Evolutionary conservation across 805 yeast species (phyloP), one percentile per base, ranked within the genome.

Genomic region (Kazachstania africana): DNA sequence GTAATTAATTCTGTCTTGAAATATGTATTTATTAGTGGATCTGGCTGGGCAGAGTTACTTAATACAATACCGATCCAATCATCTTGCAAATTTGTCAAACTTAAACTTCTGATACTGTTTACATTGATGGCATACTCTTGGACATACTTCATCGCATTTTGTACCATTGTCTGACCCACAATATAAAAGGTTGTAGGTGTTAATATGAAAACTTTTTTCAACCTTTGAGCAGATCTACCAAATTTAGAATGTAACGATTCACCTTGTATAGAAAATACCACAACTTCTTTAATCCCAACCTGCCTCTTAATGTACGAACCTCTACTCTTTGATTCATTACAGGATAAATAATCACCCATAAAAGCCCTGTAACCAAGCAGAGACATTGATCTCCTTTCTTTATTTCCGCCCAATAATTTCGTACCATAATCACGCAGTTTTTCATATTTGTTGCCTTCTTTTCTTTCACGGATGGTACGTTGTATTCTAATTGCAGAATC

Each of bases 301-400:
- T 78, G 75, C 31, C 68, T 71, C 39, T 74, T 67, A 31, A 91
- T 61, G 48, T 78, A 84, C 19, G 76, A 72, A 33, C 98, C 98
- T 51, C 55, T 70, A 4, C 82, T 73, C 27, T 81, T 82, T 16
- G 68, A 53, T 42, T 77, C 81, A 57, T 84, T 87, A 48, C 94
- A 80, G 12, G 76, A 82, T 38, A 91, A 60, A 46, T 91, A 91
- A 55, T 91, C 98, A n/a, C 97, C 98, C 76, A 80, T 70, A 44
- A 71, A 93, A 5, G 88, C 78, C 45, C 98, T 71, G 32, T 77
- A 79, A 0, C 97, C 97, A 26, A 85, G 56, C 50, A 91, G 61
- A 17, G 94, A 81, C 69, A 85, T 70, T 31, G 91, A 62, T 50
- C 98, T 74, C 60, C 98, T 80, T 53, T 91, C 91, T 49, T 91